Conservation (phyloP, 2,329 filamentous ascomycete species). For the Tolypocladium endophyticum region DNA sequence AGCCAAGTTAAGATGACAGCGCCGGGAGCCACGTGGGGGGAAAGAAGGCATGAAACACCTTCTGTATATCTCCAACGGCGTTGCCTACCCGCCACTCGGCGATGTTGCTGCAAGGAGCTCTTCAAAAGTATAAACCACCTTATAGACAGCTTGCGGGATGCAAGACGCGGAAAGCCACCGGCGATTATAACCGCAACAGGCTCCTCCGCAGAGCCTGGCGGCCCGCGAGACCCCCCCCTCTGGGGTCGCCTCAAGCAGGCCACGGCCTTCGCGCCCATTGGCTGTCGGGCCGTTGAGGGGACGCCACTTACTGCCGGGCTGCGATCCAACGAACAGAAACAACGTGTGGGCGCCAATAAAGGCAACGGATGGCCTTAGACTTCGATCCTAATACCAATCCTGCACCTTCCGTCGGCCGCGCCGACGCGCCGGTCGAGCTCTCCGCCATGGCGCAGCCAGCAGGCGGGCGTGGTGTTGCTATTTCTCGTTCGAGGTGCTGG, state of each 20-base stretch:
- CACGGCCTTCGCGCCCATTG: neutral
- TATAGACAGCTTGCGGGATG: no score
- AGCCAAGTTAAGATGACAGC: neutral
- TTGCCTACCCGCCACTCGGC: no score
- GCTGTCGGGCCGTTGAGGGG: no score
- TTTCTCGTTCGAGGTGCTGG: neutral
- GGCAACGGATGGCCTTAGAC: neutral
- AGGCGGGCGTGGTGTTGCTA: no score
- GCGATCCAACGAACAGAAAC: neutral
- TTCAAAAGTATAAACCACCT: neutral
- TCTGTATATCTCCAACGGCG: no score
- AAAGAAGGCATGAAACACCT: neutral
- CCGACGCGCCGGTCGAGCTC: neutral
- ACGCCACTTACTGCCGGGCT: neutral
- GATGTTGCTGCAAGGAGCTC: neutral
- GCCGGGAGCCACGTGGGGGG: neutral
- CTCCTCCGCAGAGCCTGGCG: neutral
- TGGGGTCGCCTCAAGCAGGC: neutral
- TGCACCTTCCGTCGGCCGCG: neutral
- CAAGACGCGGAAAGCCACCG: neutral
- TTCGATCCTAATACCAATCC: neutral
- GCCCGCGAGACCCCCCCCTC: no score
- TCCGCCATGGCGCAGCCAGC: no score
- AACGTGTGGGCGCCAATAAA: neutral
- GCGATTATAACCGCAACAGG: neutral